Base-by-base conservation (phyloP, 2,329 filamentous ascomycete species). In the Aureobasidium sp. region DNA sequence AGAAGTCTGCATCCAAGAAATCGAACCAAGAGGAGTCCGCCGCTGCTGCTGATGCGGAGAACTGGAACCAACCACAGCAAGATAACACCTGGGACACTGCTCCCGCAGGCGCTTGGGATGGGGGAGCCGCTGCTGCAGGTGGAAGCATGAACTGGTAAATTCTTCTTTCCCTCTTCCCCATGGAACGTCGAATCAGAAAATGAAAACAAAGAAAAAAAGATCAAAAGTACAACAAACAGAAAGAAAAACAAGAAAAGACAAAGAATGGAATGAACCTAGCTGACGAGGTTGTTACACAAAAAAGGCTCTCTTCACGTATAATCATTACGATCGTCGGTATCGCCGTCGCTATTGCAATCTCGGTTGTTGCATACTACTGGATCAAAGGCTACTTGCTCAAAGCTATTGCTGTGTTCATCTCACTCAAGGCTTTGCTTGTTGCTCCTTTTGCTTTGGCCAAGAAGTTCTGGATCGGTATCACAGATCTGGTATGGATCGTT, bases 381-480 rank as follows among this genome's bases (percentile, higher is more conserved):
- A 61, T 61, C 58, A 61, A 61, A 15, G 10, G 31, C 31, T 61
- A 48, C 23, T 33, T 61, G 20, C 58, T 61, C 45, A 48, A 38
- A 40, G 58, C 45, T 18, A 38, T 61, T 4, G 58, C 43, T 31
- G 27, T 40, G 4, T 50, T 29, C 33, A 8, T 38, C 2, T 29
- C 38, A 23, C 43, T 61, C 31, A 38, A n/a, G n/a, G 23, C 29
- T 3, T 50, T 43, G 29, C 7, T 61, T 23, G 4, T 48, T n/a
- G 59, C 33, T 38, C 29, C 23, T 10, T 62, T 62, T 20, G 20
- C 38, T 25, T 51, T 31, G 45, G 4, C 25, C 27, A n/a, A 38
- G 33, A 10, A 27, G 2, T n/a, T 38, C 36, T 47, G 42, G 29
- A 6, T 13, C 20, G 36, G 20, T 5, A 16, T 47, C n/a, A 36